These are phyloP conservation scores for Trichophyton rubrum DNA, from an alignment of 2,329 filamentous ascomycete species.

Conservation along the genomic window DNA sequence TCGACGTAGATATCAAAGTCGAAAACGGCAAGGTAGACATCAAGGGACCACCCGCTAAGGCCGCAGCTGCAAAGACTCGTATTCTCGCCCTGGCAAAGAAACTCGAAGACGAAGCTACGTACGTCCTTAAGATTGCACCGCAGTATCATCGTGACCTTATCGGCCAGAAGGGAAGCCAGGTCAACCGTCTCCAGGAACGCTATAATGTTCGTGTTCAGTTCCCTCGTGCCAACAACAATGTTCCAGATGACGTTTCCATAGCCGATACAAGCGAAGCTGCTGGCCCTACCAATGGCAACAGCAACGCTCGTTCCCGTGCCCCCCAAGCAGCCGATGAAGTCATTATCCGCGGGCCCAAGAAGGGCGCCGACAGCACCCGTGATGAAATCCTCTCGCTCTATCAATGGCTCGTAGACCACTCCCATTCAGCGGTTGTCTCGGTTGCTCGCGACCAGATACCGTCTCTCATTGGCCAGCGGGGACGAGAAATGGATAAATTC, in stretches of 20 bases:
- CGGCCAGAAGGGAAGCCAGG: slow-evolving; percentile 71
- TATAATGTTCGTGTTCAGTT: slow-evolving; percentile 96
- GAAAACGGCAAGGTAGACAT: slow-evolving; percentile 90
- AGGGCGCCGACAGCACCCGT: slow-evolving; percentile 79
- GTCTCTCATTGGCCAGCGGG: slow-evolving; percentile 84
- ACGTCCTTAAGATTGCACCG: slow-evolving; percentile 77
- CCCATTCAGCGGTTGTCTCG: slow-evolving; percentile 62
- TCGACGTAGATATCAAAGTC: slow-evolving; percentile 70
- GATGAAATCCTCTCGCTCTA: slow-evolving; percentile 82
- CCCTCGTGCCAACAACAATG: slow-evolving; percentile 48
- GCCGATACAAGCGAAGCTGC: slow-evolving; percentile 56
- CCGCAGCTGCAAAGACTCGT: slow-evolving; percentile 70
- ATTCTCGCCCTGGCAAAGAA: slow-evolving; percentile 68
- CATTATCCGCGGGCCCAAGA: slow-evolving; percentile 77
- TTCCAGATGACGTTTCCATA: slow-evolving; percentile 56
- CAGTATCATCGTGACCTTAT: slow-evolving; percentile 93
- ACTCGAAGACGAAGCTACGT: slow-evolving; percentile 80
- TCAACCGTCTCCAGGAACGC: slow-evolving; percentile 81
- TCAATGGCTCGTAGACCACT: slow-evolving; percentile 83
- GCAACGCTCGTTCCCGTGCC: slow-evolving; percentile 32
- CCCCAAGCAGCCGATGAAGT: slow-evolving; percentile 81
- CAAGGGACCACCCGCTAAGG: slow-evolving; percentile 90
- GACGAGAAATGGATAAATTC: slow-evolving; percentile 80
- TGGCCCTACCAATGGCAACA: slow-evolving; percentile 40
- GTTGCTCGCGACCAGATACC: slow-evolving; percentile 87